Base-by-base conservation (phyloP, 768 basidiomycete species). In the Termitomyces sp. region DNA sequence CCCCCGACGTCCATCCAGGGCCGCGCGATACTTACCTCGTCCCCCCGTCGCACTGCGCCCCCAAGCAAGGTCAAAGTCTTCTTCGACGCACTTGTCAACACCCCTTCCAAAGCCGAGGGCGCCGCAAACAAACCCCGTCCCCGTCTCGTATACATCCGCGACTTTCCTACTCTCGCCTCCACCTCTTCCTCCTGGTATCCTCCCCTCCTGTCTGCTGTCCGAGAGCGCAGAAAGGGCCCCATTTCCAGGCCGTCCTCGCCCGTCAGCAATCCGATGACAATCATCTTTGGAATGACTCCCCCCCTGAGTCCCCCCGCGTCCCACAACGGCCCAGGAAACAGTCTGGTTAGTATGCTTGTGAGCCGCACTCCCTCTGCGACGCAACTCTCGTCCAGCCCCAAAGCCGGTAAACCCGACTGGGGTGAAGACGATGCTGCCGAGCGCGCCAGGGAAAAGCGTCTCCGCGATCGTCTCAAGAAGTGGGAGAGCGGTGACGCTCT, bases 221-320 rank as follows among this genome's bases (percentile, higher is more conserved):
- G 87, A 46, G 78, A 86, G 57, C 82, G 92, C 40, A 83, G 94
- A 35, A 80, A 84, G 62, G 86, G 88, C 2, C 78, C 86, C 3
- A 74, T 87, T 8, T 72, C 84, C 0, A 77, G 84, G 32, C 78
- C 85, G 12, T 77, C 83, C 5, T 82, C 84, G n/a, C 80, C 85
- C 1, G 80, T 86, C 13, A 63, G 72, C 38, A 84, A 84, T 67
- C 91, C 93, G 3, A 90, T 88, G 65, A 84, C 87, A 8, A 92
- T 97, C 50, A 78, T 97, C 18, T 90, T 96, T 66, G 93, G 93
- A n/a, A 85, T 92, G 66, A 87, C 89, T 0, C 93, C 94, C 30
- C 75, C 90, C 4, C 73, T 93, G n/a, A 74, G 83, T 14, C 79
- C 82, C n/a, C 75, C 82, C 10, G 63, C 65, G 50, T 72, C 66